A percentile compares a stretch with the other conserved stretches of the same genome.
Conservation (phyloP, 345 rosid genomes). For the Brassica carinata region DNA sequence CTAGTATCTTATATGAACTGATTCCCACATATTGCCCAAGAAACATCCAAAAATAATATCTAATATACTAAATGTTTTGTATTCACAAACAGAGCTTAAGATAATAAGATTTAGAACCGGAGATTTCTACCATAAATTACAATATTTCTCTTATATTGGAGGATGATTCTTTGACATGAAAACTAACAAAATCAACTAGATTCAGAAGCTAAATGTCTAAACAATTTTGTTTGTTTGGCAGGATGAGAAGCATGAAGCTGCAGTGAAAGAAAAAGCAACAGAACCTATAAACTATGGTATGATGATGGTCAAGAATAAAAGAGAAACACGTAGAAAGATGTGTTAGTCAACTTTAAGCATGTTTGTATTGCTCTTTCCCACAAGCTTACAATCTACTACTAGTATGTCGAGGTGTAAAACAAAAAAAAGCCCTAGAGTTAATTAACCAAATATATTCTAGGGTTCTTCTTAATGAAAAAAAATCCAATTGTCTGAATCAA, state of each 20-base stretch:
- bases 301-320: slow-evolving; percentile 29
- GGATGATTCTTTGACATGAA: neutral
- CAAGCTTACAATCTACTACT: neutral
- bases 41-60: slow-evolving; percentile 20
- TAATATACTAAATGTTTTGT: neutral
- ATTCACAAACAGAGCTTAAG: neutral
- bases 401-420: slow-evolving; percentile 4
- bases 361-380: slow-evolving; percentile 11
- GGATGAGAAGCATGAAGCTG: slow-evolving; percentile 61
- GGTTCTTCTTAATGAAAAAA: slow-evolving; percentile 23
- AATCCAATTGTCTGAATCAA: slow-evolving; percentile 14
- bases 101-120: neutral
- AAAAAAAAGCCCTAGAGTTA: slow-evolving; percentile 3
- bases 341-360: neutral
- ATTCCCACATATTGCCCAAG: slow-evolving; percentile 21
- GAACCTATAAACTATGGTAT: slow-evolving; percentile 7
- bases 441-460: slow-evolving; percentile 24
- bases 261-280: slow-evolving; percentile 28
- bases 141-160: neutral
- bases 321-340: slow-evolving; percentile 17
- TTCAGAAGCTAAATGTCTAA: neutral
- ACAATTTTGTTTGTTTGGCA: slow-evolving; percentile 23
- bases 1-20: slow-evolving; percentile 4
- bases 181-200: neutral
- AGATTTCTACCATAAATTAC: neutral